Evolutionary conservation across 305 asterid species (phyloP).

Genomic region (Solanum aculeatissimum): DNA sequence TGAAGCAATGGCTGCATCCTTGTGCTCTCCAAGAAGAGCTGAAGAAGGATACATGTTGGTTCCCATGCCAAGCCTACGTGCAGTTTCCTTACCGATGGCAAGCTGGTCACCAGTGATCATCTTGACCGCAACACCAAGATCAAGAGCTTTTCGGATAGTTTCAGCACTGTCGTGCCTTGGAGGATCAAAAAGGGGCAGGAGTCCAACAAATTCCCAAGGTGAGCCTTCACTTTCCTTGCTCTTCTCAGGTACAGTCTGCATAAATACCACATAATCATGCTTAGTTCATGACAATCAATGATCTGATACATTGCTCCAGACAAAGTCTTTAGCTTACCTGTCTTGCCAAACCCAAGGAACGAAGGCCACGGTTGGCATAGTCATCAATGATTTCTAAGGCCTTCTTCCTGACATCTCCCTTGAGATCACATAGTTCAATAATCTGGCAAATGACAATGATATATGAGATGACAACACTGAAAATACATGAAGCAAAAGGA

Average conservation of each 20-base stretch:
- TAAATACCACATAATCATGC: not conserved
- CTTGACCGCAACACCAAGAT: conserved; percentile 61
- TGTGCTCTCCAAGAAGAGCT: conserved; percentile 51
- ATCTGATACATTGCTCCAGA: not conserved
- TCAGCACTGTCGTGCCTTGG: conserved; percentile 75
- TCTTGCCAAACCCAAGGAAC: conserved; percentile 71
- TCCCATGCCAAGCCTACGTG: conserved; percentile 65
- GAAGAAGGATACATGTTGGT: conserved; percentile 70
- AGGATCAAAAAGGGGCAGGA: conserved; percentile 57
- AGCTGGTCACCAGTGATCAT: conserved; percentile 73
- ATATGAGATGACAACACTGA: not conserved
- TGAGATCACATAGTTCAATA: conserved; percentile 65
- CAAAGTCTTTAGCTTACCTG: conserved; percentile 24
- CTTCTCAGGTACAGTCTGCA: conserved; percentile 43
- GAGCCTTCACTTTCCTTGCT: conserved; percentile 36
- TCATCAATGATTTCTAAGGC: conserved; percentile 64
- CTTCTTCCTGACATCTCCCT: conserved; percentile 41
- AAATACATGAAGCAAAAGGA: not conserved
- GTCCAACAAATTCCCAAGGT: conserved; percentile 56
- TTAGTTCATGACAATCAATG: not conserved
- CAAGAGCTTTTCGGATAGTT: conserved; percentile 48
- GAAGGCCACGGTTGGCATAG: conserved; percentile 90
- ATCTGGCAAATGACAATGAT: conserved; percentile 23
- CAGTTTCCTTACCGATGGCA: conserved; percentile 64
- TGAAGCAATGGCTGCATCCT: conserved; percentile 34